These are phyloP conservation scores for Fusarium pseudonygamai DNA, from an alignment of 2,329 filamentous ascomycete species.

Conservation along the genomic window DNA sequence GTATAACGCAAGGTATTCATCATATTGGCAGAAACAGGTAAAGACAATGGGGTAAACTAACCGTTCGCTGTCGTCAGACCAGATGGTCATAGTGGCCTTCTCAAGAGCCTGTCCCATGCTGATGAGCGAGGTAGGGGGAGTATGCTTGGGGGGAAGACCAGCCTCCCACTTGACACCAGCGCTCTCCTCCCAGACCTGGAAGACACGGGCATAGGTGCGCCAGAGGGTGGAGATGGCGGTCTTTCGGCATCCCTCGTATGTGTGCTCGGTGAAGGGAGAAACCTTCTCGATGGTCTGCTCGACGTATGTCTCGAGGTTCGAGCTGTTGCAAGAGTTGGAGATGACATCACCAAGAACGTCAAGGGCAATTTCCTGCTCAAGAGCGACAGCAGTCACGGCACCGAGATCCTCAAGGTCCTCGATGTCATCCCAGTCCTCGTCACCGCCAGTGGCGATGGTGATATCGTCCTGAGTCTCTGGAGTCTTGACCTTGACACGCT, in stretches of 20 bases:
- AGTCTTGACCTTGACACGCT: constrained; percentile 82
- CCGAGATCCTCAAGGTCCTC: constrained; percentile 85
- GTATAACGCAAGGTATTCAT: constrained; percentile 94
- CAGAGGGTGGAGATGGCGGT: constrained; percentile 90
- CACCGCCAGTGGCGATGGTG: constrained; percentile 65
- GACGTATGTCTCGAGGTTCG: constrained; percentile 79
- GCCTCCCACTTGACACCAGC: constrained; percentile 86
- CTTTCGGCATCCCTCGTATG: constrained; percentile 93
- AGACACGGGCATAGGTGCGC: constrained; percentile 92
- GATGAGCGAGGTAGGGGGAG: constrained; percentile 80
- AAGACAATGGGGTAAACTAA: constrained; percentile 63
- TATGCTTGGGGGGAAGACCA: constrained; percentile 82
- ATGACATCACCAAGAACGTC: constrained; percentile 95
- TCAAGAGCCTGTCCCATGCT: constrained; percentile 89
- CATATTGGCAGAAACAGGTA: constrained; percentile 60
- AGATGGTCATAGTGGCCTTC: constrained; percentile 83
- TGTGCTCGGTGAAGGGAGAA: constrained; percentile 83
- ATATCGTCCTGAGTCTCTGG: constrained; percentile 65
- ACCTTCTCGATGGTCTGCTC: constrained; percentile 87
- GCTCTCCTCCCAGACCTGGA: constrained; percentile 81
- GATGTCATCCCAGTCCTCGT: constrained; percentile 65
- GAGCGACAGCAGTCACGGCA: constrained; percentile 86
- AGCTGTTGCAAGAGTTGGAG: constrained; percentile 82
- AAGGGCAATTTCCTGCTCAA: constrained; percentile 97
- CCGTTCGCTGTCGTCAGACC: constrained; percentile 93